Evolutionary conservation across 2,329 filamentous ascomycete genomes (phyloP).

Genomic region (Neodidymelliopsis sp.): DNA sequence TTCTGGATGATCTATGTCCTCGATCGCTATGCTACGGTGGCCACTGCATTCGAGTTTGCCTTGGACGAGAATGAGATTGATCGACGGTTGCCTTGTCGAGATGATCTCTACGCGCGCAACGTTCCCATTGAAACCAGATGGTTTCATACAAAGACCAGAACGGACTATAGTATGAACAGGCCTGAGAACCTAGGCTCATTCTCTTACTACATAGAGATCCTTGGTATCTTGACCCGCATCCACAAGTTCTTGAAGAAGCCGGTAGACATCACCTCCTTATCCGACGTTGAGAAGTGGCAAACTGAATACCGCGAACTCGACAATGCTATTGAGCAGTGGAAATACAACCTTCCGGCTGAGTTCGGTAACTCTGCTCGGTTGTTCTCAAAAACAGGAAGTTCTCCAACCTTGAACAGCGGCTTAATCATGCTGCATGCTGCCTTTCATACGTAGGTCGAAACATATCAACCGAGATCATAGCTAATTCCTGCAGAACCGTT

Average conservation of each 20-base stretch:
- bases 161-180: slow-evolving; percentile 71
- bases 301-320: slow-evolving; percentile 85
- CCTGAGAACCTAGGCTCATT: slow-evolving; percentile 87
- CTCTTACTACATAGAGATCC: slow-evolving; percentile 87
- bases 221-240: slow-evolving; percentile 85
- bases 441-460: slow-evolving; percentile 74
- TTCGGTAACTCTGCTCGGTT: slow-evolving; percentile 85
- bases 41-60: slow-evolving; percentile 91
- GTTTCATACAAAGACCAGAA: slow-evolving; percentile 64
- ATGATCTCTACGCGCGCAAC: slow-evolving; percentile 85
- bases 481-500: slow-evolving; percentile 64
- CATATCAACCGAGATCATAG: neutral
- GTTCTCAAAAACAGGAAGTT: slow-evolving; percentile 66
- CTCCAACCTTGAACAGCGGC: slow-evolving; percentile 76
- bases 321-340: slow-evolving; percentile 80
- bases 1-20: slow-evolving; percentile 96
- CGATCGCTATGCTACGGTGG: slow-evolving; percentile 88
- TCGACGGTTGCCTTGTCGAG: slow-evolving; percentile 82
- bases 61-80: slow-evolving; percentile 91
- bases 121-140: slow-evolving; percentile 83
- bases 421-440: slow-evolving; percentile 93
- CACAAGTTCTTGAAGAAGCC: slow-evolving; percentile 89
- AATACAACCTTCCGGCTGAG: slow-evolving; percentile 80
- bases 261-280: slow-evolving; percentile 83
- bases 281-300: slow-evolving; percentile 91